Base-by-base conservation (phyloP, 2,329 filamentous ascomycete genomes). In the Drechslerella stenobrocha region DNA sequence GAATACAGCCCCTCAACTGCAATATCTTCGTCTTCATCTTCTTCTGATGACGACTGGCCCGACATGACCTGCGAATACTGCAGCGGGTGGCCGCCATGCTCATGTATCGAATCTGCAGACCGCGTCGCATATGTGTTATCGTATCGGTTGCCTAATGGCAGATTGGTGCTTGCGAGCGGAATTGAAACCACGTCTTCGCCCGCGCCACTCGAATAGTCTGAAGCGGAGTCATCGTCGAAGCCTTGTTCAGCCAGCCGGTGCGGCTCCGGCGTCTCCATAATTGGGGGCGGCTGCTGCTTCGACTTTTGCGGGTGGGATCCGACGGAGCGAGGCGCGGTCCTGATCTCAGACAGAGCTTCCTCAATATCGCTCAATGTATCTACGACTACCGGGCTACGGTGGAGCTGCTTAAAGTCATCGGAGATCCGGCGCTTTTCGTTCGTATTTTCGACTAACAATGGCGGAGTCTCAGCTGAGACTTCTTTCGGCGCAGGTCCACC, bases 301-400 rank as follows among this genome's bases (percentile, higher is more conserved):
- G 40, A 44, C 47, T 69, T 69, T 26, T 61, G 57, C 13, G 55
- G 55, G 9, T 67, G 55, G 22, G 55, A 28, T 5, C 59, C 59
- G 5, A 51, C 59, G 8, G 59, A 55, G 37, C 70, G 70, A 8
- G 70, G 71, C 13, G 52, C 55, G 15, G 69, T 70, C 28, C 72
- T 70, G 42, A 97, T 83, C 75, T 96, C 88, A 40, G 90, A 96
- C 72, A 97, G 96, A 75, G 96, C 92, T 77, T 97, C 92, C 76
- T 97, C 87, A 73, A 97, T 97, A 63, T 97, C 92, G 74, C 90
- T 96, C 52, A 97, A 79, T 0, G 92, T 96, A 76, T 97, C 91
- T 75, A 91, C 90, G 80, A 97, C 87, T 50, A 96, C 91, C 8
- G 89, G 87, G 74, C 85, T 88, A 28, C 72, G 69, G 37, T 70